A percentile compares a stretch with the other conserved stretches of the same genome.
These are phyloP conservation scores for Psilocybe cubensis DNA, from an alignment of 768 basidiomycete genomes.

Conservation along the genomic window DNA sequence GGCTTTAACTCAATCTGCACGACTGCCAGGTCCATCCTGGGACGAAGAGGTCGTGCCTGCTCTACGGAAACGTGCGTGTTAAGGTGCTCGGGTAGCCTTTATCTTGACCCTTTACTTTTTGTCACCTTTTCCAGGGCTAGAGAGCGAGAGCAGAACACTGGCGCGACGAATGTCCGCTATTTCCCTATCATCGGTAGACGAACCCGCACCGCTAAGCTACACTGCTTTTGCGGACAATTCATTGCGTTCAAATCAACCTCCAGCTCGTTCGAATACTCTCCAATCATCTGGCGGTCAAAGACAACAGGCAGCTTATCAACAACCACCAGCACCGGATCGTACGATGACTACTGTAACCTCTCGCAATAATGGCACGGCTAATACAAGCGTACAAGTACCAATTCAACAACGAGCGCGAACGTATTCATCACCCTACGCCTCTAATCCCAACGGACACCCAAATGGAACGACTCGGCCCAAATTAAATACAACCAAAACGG, in stretches of 20 bases:
- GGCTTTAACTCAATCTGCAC: constrained; percentile 47
- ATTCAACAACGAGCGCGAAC: constrained; percentile 65
- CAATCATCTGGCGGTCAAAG: constrained; percentile 10
- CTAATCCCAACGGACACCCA: constrained; percentile 38
- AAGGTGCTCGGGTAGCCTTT: constrained; percentile 1
- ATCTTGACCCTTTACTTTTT: background rate
- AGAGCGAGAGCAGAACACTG: constrained; percentile 79
- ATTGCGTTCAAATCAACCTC: constrained; percentile 13
- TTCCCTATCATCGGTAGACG: constrained; percentile 22
- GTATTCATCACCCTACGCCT: constrained; percentile 61
- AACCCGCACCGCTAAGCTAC: constrained; percentile 21
- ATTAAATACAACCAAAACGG: constrained; percentile 27
- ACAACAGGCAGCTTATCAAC: constrained; percentile 17
- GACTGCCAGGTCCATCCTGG: constrained; percentile 61
- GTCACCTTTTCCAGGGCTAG: constrained; percentile 57
- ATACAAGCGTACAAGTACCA: constrained; percentile 23
- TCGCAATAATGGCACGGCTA: constrained; percentile 32
- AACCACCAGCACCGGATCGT: constrained; percentile 20
- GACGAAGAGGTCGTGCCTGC: constrained; percentile 84
- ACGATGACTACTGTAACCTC: constrained; percentile 24
- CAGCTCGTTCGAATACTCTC: constrained; percentile 9
- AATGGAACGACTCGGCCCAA: constrained; percentile 33
- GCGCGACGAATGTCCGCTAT: constrained; percentile 34
- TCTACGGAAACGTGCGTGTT: constrained; percentile 71
- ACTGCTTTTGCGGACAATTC: constrained; percentile 19